These are phyloP conservation scores for Brachypodium distachyon DNA, from an alignment of 202 grass and related monocot genomes.

Conservation along the genomic window DNA sequence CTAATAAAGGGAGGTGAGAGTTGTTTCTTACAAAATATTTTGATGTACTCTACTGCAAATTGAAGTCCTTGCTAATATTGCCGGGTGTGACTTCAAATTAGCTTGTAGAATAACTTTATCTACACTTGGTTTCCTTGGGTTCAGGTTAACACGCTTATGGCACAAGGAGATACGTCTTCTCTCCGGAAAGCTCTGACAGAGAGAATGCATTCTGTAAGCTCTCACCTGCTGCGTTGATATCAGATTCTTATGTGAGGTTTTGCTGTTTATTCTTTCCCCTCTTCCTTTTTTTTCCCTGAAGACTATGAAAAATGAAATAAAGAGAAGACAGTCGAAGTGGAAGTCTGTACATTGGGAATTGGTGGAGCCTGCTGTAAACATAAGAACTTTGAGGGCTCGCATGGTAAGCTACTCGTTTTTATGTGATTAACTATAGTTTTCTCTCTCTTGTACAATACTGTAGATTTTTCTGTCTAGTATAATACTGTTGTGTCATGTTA, in stretches of 20 bases:
- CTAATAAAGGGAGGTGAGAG: neutral
- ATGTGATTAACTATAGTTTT: neutral
- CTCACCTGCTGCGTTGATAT: conserved; percentile 10
- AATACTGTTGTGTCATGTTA: neutral
- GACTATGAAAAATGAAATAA: conserved; percentile 90
- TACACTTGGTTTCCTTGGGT: conserved; percentile 24
- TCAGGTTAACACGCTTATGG: conserved; percentile 77
- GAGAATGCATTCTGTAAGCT: conserved; percentile 95
- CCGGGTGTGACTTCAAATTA: neutral
- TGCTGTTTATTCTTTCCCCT: conserved; percentile 14
- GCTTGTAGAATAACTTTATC: neutral
- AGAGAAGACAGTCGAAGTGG: conserved; percentile 80
- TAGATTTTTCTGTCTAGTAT: no score
- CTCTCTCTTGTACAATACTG: neutral
- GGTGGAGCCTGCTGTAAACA: conserved; percentile 53
- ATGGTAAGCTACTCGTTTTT: conserved; percentile 57
- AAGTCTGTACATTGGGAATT: conserved; percentile 79
- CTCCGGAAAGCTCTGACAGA: conserved; percentile 78
- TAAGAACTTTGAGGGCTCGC: conserved; percentile 84
- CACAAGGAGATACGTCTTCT: conserved; percentile 64
- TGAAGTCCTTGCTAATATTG: conserved; percentile 11
- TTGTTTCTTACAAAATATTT: neutral
- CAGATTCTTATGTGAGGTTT: neutral
- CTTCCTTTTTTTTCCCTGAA: conserved; percentile 22
- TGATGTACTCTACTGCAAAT: neutral